Conservation (phyloP, 768 basidiomycete genomes). For the Leucocoprinus sp. region DNA sequence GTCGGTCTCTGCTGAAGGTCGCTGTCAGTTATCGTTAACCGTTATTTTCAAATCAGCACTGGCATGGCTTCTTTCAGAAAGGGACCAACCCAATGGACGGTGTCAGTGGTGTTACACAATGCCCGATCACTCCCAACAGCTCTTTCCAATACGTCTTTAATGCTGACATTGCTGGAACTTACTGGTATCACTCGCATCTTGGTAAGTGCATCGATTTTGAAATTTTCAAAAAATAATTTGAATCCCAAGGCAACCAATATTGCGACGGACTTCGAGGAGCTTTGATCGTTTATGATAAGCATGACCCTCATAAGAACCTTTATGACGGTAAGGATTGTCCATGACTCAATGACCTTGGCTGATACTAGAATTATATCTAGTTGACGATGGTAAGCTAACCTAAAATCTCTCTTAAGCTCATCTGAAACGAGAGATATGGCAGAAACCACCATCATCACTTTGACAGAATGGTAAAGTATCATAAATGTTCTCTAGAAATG, state of each 20-base stretch:
- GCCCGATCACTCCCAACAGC: slow-evolving; percentile 34
- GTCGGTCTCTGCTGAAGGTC: slow-evolving; percentile 6
- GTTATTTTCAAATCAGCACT: slow-evolving; percentile 26
- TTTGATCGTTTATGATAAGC: slow-evolving; percentile 30
- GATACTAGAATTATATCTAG: not conserved
- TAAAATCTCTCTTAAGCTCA: not conserved
- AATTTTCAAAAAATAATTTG: too few species aligned
- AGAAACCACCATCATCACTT: slow-evolving; percentile 36
- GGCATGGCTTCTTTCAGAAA: slow-evolving; percentile 44
- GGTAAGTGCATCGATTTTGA: too few species aligned
- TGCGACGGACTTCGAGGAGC: slow-evolving; percentile 36
- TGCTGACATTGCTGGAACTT: slow-evolving; percentile 24
- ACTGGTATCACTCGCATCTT: slow-evolving; percentile 30
- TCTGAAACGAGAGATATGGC: not conserved
- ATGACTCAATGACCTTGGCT: not conserved
- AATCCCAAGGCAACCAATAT: slow-evolving; percentile 41
- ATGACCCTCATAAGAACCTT: slow-evolving; percentile 23
- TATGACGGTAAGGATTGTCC: slow-evolving; percentile 20
- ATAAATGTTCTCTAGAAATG: not conserved
- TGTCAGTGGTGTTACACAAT: slow-evolving; percentile 33
- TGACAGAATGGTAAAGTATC: slow-evolving; percentile 28
- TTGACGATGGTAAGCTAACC: slow-evolving; percentile 12
- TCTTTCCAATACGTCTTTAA: slow-evolving; percentile 37
- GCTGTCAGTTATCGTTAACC: not conserved
- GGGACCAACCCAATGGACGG: slow-evolving; percentile 40